Percentiles rank a stretch among this genome's conserved stretches.
These are phyloP conservation scores for Talaromyces sp. DNA, from an alignment of 2,329 filamentous ascomycete species.

Conservation along the genomic window DNA sequence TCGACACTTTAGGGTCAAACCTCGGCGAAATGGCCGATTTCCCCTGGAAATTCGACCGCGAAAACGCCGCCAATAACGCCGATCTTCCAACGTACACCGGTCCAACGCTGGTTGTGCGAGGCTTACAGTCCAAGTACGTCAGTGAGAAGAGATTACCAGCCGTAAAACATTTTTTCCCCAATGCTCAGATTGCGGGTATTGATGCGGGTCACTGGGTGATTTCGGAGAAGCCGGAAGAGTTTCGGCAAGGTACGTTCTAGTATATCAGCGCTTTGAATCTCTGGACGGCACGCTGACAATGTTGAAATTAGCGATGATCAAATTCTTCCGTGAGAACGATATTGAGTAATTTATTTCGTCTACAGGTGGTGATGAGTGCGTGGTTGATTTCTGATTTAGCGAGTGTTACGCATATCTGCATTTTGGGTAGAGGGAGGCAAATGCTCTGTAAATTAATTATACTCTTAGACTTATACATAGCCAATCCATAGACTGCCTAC, in stretches of 20 bases:
- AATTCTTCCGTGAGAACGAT: conserved; percentile 29
- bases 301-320: conserved; percentile 29
- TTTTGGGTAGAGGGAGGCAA: neutral
- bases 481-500: neutral
- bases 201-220: conserved; percentile 46
- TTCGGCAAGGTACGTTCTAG: conserved; percentile 33
- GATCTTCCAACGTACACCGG: conserved; percentile 60
- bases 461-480: neutral
- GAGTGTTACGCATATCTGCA: neutral
- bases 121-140: conserved; percentile 41
- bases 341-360: conserved; percentile 10
- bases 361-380: neutral
- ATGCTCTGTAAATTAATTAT: neutral
- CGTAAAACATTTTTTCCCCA: conserved; percentile 43
- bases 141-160: conserved; percentile 38
- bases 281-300: conserved; percentile 16
- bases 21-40: conserved; percentile 82
- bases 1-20: conserved; percentile 64
- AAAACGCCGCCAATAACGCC: conserved; percentile 44
- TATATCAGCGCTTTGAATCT: neutral
- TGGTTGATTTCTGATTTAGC: neutral
- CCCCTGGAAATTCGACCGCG: conserved; percentile 64
- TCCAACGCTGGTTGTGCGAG: conserved; percentile 70
- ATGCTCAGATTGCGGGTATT: conserved; percentile 38
- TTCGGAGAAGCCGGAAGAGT: conserved; percentile 44